Base-by-base conservation (phyloP, 257 asterid species). In the Lantana camara region DNA sequence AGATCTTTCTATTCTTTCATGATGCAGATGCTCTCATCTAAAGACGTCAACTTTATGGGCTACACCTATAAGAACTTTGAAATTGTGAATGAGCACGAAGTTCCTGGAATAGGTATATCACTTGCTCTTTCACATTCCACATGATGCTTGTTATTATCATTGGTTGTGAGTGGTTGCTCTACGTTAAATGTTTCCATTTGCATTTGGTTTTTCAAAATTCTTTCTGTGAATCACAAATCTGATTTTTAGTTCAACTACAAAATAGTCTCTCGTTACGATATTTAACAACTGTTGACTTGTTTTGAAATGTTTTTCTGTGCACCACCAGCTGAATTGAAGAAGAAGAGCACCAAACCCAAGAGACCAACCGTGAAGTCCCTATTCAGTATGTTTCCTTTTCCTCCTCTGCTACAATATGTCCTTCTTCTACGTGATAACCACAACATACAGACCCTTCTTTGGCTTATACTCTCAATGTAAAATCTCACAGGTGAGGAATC, bases 341-440 rank as follows among this genome's bases (percentile, higher is more conserved):
- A 88, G 83, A 89, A 84, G 83, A 89, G 77, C 81, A 82, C 80
- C 53, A 89, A 76, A 73, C 85, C 92, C 4, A 85, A 80, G 78
- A 75, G 95, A 73, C 96, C 96, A 11, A 88, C 92, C 7, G 95
- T 88, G 85, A 88, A 88, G 65, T 77, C 95, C 4, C 96, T 88
- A 72, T 88, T 88, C 82, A 82, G 96, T 86, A 89, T 30, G 87
- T 41, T 60, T 56, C 65, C 66, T 64, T 51, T 21, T 29, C 32
- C 67, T 51, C 64, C 50, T 60, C 27, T 17, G n/a, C 37, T 20
- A 66, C 56, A 49, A 42, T 38, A 35, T 27, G 9, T 16, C 3
- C 64, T 1, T 56, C 40, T 50, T 14, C 24, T 34, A 30, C 6
- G 13, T 48, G 41, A 44, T 45, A 48, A 47, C 56, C 21, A 47